A percentile compares a stretch with the other conserved stretches of the same genome.
Evolutionary conservation across 768 basidiomycete genomes (phyloP).

Genomic region (Amanita inopinata): DNA sequence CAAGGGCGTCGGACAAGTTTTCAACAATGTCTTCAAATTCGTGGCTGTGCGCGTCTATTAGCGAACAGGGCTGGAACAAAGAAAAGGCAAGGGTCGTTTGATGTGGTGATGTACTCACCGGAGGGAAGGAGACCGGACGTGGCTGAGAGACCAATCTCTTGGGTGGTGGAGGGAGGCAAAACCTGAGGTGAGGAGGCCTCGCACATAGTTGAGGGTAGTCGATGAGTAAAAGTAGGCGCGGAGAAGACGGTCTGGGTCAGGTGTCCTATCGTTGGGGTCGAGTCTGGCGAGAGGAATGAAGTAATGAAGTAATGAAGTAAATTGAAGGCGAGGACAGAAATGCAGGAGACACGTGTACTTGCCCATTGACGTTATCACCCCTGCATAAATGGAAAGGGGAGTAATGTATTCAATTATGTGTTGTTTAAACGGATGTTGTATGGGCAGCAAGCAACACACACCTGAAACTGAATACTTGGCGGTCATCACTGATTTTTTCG

Average conservation of each 20-base stretch:
- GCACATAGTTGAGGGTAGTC: conserved; percentile 87
- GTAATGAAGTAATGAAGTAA: conserved; percentile 8
- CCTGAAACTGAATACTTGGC: conserved; percentile 82
- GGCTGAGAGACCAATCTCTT: conserved; percentile 82
- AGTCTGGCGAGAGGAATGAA: conserved; percentile 30
- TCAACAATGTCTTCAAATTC: conserved; percentile 85
- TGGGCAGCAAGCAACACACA: conserved; percentile 22
- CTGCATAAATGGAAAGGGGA: conserved; percentile 27
- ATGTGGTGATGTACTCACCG: conserved; percentile 33
- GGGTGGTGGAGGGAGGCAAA: conserved; percentile 93
- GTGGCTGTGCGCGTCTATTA: conserved; percentile 34
- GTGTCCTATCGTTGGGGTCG: conserved; percentile 67
- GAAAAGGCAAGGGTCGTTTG: background rate
- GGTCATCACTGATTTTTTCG: conserved; percentile 69
- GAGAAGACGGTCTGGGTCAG: conserved; percentile 84
- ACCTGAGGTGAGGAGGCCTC: conserved; percentile 80
- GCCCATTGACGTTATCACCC: conserved; percentile 96
- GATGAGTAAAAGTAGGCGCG: conserved; percentile 96
- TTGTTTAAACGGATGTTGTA: background rate
- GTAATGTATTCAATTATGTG: background rate
- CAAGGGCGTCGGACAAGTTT: conserved; percentile 82
- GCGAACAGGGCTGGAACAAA: conserved; percentile 4
- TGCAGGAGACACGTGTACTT: conserved; percentile 16
- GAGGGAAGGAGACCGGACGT: conserved; percentile 78
- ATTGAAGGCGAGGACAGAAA: conserved; percentile 4